phyloP scores from a whole-genome alignment of 1,139 yeast genomes.

The Blastobotrys malaysiensis region DNA sequence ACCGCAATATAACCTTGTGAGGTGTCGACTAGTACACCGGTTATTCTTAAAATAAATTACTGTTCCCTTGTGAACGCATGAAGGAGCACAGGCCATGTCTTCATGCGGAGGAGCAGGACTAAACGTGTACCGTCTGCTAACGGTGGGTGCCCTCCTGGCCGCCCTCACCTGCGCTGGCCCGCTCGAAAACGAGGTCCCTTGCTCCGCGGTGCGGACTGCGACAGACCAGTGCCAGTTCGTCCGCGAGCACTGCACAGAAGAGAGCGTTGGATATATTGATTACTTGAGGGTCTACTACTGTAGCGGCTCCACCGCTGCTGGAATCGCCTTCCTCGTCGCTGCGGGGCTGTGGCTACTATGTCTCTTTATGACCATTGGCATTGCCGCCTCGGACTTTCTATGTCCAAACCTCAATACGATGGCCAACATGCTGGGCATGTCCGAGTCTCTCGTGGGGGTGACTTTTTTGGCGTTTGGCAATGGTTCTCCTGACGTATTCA shows the following conservation, averaged over 20 bases:
- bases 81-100: neutral
- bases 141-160: neutral
- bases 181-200: neutral
- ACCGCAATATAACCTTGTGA: neutral
- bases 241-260: conserved; percentile 28
- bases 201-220: conserved; percentile 15
- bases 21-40: neutral
- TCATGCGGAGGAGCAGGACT: neutral
- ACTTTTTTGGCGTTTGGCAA: conserved; percentile 88
- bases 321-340: conserved; percentile 10
- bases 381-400: conserved; percentile 68
- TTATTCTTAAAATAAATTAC: neutral
- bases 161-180: neutral
- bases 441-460: conserved; percentile 80
- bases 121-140: neutral
- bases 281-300: conserved; percentile 34
- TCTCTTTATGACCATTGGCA: conserved; percentile 58
- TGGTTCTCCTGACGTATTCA: conserved; percentile 84
- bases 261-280: conserved; percentile 28
- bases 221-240: conserved; percentile 33
- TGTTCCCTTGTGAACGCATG: neutral
- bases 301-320: conserved; percentile 11
- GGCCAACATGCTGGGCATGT: conserved; percentile 53
- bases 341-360: conserved; percentile 34
- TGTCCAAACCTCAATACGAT: conserved; percentile 68